These are phyloP conservation scores for Fusarium irregulare DNA, from an alignment of 2,329 filamentous ascomycete species.

Conservation along the genomic window DNA sequence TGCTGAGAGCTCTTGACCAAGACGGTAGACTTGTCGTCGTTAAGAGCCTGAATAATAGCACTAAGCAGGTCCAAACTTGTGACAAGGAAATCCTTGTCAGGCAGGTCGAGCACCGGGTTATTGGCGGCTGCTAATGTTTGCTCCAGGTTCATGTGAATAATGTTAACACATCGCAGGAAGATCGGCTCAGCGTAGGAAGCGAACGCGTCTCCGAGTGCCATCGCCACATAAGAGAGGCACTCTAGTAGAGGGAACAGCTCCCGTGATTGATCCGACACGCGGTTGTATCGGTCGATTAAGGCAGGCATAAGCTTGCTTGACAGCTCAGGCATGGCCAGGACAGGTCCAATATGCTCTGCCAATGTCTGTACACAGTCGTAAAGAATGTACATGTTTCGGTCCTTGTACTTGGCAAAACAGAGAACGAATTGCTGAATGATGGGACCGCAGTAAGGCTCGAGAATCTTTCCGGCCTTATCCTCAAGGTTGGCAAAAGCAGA, in stretches of 20 bases:
- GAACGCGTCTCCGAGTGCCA: slow-evolving; percentile 84
- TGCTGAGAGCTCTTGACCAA: slow-evolving; percentile 81
- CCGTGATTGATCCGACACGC: slow-evolving; percentile 86
- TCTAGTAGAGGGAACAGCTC: slow-evolving; percentile 97
- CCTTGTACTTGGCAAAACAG: slow-evolving; percentile 96
- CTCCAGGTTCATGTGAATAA: slow-evolving; percentile 92
- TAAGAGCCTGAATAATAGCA: slow-evolving; percentile 90
- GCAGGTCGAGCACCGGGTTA: slow-evolving; percentile 77
- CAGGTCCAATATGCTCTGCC: slow-evolving; percentile 87
- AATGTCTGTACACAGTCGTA: slow-evolving; percentile 99
- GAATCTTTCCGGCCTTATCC: slow-evolving; percentile 84
- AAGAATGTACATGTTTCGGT: slow-evolving; percentile 98
- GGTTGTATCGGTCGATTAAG: slow-evolving; percentile 87
- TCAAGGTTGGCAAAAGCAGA: slow-evolving; percentile 97
- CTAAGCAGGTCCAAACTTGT: slow-evolving; percentile 94
- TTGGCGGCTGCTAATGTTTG: slow-evolving; percentile 77
- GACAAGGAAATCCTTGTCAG: slow-evolving; percentile 96
- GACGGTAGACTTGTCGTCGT: slow-evolving; percentile 76
- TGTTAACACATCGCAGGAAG: slow-evolving; percentile 87
- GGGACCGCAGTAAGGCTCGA: slow-evolving; percentile 87
- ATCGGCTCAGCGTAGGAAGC: slow-evolving; percentile 87
- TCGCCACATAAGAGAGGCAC: slow-evolving; percentile 93
- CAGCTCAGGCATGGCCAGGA: slow-evolving; percentile 83
- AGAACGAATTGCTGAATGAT: slow-evolving; percentile 92
- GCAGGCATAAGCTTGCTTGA: slow-evolving; percentile 91